Base-by-base conservation (phyloP, 2,329 filamentous ascomycete genomes). In the Aureobasidium leucospermi region DNA sequence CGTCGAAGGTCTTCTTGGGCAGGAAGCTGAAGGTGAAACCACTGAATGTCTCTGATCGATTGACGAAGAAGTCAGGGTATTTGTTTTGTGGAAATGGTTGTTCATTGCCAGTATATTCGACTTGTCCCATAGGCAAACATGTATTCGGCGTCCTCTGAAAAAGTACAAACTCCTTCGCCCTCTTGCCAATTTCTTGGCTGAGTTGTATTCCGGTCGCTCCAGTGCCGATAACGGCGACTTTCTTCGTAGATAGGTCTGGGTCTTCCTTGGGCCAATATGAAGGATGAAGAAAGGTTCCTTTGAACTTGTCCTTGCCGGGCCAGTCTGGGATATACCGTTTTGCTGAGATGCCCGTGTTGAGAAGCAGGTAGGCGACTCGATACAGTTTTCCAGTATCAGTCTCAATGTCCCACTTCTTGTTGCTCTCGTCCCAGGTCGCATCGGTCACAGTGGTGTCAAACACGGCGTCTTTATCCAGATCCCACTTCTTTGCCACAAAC, bases 61-160 rank as follows among this genome's bases (percentile, higher is more conserved):
- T 69, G 31, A 71, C 71, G 67, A 83, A 87, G 2, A 87, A 72
- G 13, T 71, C 68, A 4, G 74, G 70, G 38, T 77, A 77, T 32
- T 73, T 62, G 45, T 65, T 65, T 64, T 77, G 76, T 15, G 71
- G 67, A 1, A 66, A 66, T 28, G 81, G 71, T 65, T 86, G 81
- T 62, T 84, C 79, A 60, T 79, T 74, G 10, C 68, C 71, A 0
- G 76, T 78, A 31, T 85, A 71, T 0, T 71, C 42, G 2, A 74
- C 71, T 60, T 79, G 77, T 2, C 78, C 75, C 82, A 88, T 86
- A 0, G 85, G 84, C 0, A 88, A 65, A 0, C 82, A 83, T 6
- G 86, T 73, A 61, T 88, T 88, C 0, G 86, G 85, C 1, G 84
- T 88, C 3, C 86, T 79, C 65, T 88, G 84, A 69, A 87, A 87